Base-by-base conservation (phyloP, 106 monocot genomes). In the Platanthera guangdongensis region DNA sequence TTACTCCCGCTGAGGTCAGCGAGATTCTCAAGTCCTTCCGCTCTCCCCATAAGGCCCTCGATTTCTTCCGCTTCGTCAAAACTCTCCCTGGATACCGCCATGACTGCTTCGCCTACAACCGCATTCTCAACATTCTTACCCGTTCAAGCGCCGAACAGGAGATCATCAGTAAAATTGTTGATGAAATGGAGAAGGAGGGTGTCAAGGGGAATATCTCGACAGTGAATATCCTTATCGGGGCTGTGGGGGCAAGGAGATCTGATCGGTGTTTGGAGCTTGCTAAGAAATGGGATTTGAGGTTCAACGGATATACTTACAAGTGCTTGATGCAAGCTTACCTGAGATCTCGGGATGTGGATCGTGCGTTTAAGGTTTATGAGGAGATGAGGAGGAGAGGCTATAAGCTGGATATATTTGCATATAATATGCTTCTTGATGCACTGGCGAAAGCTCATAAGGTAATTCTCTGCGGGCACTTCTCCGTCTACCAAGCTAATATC, bases 361-460 rank as follows among this genome's bases (percentile, higher is more conserved):
- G 68, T 53, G 99, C 92, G 16, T 77, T 77, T 50, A 74, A 73
- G 57, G 87, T 94, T 76, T 99, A 88, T 53, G 81, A 84, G 65
- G 90, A 92, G 72, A 88, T 99, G 94, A 82, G 85, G 77, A 86
- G 88, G 75, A 92, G 75, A 78, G 94, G 99, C 8, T 84, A 88
- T 57, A 85, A 76, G 70, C 77, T 99, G 65, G 99, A 99, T 81
- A 87, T 99, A 47, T 99, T 99, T 83, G 94, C 85, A 21, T 99
- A 94, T 62, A 99, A 99, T 51, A 94, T 99, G 94, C 85, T 94
- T 12, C 76, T 99, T 32, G 92, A 99, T 87, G 88, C 99, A 4
- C 75, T 99, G 8, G 90, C 90, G 5, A 92, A 99, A 78, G 89
- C 89, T 57, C 84, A 86, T 32, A 94, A 87, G 94, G 94, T 99